Evolutionary conservation across 2,329 filamentous ascomycete species (phyloP), one percentile per base, ranked within the genome.

Genomic region (Colletotrichum eleusines): DNA sequence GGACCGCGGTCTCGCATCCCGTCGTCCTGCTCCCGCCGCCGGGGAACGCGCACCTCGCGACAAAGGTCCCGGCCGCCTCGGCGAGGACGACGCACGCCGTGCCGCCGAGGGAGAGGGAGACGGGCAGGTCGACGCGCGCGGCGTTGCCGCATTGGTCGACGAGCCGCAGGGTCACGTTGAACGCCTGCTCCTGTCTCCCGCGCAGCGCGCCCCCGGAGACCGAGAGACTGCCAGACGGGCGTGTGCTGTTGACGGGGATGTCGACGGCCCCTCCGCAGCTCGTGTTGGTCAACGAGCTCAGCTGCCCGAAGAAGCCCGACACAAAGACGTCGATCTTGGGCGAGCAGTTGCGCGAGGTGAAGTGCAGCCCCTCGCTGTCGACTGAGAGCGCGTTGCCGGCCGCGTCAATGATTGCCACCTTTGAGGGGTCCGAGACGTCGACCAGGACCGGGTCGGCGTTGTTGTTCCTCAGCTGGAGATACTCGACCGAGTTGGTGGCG

Each of bases 71-170:
- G 1, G 42, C 31, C 11, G n/a, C 42, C 16, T 11, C 23, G 2
- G 59, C 42, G 12, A 51, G 38, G 4, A 50, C 48, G 1, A 73
- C 72, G 64, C 81, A 83, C 11, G 75, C 72, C 0, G 78, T 77
- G 6, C 76, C 74, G 2, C 80, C 81, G 8, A 83, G 70, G 2
- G 69, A 71, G 16, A 83, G 5, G 76, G 80, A 64, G 75, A 81
- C 59, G 66, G 74, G 8, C 75, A 74, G 20, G 80, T 72, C 11
- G 72, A 70, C 40, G 2, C 73, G 73, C n/a, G 81, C 74, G 0
- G 76, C 73, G 5, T 76, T 74, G 5, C 76, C 76, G 55, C 81
- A 83, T 61, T 83, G 81, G 33, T 83, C 81, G 6, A 64, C 72
- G 5, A 83, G 74, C 50, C 77, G 75, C 11, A 83, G 72, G 0